These are phyloP conservation scores for Diutina rugosa DNA, from an alignment of 1,139 yeast genomes.

Conservation along the genomic window DNA sequence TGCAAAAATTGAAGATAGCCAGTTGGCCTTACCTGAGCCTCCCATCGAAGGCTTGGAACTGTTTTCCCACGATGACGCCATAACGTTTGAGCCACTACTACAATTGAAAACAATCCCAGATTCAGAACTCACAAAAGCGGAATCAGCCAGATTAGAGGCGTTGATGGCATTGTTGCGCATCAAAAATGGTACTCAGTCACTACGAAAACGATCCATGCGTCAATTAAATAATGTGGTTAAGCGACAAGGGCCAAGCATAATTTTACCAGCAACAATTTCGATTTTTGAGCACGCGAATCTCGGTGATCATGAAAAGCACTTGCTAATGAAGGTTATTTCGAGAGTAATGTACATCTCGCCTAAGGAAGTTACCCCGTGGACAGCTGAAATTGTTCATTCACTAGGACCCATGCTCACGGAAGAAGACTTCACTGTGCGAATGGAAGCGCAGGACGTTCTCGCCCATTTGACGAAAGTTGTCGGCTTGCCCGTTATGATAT, in stretches of 20 bases:
- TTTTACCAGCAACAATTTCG: slow-evolving; percentile 64
- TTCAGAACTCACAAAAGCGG: slow-evolving; percentile 26
- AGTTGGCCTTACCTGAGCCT: slow-evolving; percentile 6
- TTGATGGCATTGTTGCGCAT: slow-evolving; percentile 53
- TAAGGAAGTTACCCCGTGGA: slow-evolving; percentile 55
- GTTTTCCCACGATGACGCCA: slow-evolving; percentile 40
- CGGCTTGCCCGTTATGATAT: slow-evolving; percentile 69
- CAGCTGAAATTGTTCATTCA: slow-evolving; percentile 61
- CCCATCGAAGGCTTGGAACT: slow-evolving; percentile 5
- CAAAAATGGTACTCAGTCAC: slow-evolving; percentile 64
- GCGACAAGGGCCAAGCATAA: slow-evolving; percentile 53
- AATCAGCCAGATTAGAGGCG: slow-evolving; percentile 46
- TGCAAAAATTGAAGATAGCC: neutral
- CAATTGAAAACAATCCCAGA: slow-evolving; percentile 11
- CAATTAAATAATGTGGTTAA: slow-evolving; percentile 53
- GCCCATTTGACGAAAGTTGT: slow-evolving; percentile 68
- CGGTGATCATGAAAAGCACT: slow-evolving; percentile 77
- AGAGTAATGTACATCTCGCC: slow-evolving; percentile 56
- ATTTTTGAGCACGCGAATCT: slow-evolving; percentile 58
- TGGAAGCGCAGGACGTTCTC: slow-evolving; percentile 72
- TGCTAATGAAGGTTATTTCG: slow-evolving; percentile 64
- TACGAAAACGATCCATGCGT: slow-evolving; percentile 62
- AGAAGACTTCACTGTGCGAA: slow-evolving; percentile 59
- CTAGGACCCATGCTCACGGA: slow-evolving; percentile 73
- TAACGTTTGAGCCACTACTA: slow-evolving; percentile 54